Conservation (phyloP, 495 filamentous ascomycete species). For the Entonaema liquescens region DNA sequence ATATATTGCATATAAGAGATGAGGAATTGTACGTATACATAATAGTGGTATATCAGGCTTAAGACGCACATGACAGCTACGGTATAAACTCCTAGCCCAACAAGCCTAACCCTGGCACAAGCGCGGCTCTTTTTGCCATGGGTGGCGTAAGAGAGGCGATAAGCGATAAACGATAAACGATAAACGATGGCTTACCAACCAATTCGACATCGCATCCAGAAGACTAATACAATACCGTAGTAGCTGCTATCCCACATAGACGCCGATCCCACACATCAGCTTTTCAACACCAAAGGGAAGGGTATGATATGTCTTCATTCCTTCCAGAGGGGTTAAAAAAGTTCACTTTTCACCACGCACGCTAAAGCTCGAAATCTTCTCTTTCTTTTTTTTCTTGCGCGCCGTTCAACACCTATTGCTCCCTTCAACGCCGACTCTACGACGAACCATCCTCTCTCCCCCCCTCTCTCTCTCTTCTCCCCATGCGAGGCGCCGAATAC, state of each 20-base stretch:
- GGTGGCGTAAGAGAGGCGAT: slow-evolving; percentile 18
- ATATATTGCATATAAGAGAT: not conserved
- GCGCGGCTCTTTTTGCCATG: not conserved
- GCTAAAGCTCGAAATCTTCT: not conserved
- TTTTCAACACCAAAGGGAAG: slow-evolving; percentile 2
- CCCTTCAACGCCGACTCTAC: not conserved
- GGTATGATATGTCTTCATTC: not conserved
- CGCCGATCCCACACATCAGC: not conserved
- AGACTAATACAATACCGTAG: not conserved
- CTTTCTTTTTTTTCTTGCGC: not conserved
- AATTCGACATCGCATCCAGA: slow-evolving; percentile 14
- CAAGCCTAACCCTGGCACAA: not conserved
- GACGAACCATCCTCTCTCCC: slow-evolving; percentile 1
- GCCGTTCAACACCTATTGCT: not conserved
- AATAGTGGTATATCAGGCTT: not conserved
- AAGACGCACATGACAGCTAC: not conserved
- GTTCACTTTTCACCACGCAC: not conserved
- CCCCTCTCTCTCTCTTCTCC: slow-evolving; percentile 14
- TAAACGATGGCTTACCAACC: slow-evolving; percentile 31
- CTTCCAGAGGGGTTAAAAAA: not conserved
- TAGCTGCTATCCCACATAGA: too few relatives aligned
- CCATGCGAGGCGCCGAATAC: slow-evolving; percentile 45
- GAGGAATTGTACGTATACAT: not conserved
- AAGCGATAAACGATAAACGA: slow-evolving; percentile 18
- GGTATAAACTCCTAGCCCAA: slow-evolving; percentile 1